Base-by-base conservation (phyloP, 441 rosid genomes). In the Pelargonium cotyledonis region DNA sequence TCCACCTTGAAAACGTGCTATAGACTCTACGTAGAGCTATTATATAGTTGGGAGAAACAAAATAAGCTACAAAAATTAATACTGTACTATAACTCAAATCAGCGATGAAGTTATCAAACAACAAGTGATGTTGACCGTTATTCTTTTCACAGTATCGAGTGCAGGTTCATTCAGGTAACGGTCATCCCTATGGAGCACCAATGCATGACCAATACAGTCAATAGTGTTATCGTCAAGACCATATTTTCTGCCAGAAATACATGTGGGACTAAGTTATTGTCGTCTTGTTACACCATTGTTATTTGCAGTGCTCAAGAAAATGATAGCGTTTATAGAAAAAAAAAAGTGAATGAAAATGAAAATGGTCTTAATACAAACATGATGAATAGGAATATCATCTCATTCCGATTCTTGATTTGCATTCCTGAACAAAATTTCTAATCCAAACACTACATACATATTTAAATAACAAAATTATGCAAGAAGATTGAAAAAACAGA, bases 151-250 rank as follows among this genome's bases (percentile, higher is more conserved):
- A 62, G 92, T 87, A 74, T 92, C 96, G 66, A 85, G 65, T 4
- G 98, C 98, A 79, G 96, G 95, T 77, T 90, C 90, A 75, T 81
- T 55, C 14, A 92, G 80, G 79, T 82, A 89, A 60, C 69, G 70
- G 68, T 92, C 98, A 78, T 92, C 92, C 69, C 90, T 81, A 70
- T 92, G 95, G 75, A 92, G 90, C 0, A 95, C 98, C 78, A 92
- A 73, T 0, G 96, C 84, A 87, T 92, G 98, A 78, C 98, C 98
- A 77, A 92, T 90, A 79, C 87, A 87, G 79, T 92, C 98, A 41
- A 87, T 67, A 35, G 96, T 90, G 80, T 90, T 85, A 71, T 86
- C 98, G 82, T 90, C 92, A 70, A 92, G 98, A 71, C 96, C 96
- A 68, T 80, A 90, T 81, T 88, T 92, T 72, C 98, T 92, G 88